Evolutionary conservation across 108 stramenopile species (phyloP).

Genomic region (Nitzschia sp.): DNA sequence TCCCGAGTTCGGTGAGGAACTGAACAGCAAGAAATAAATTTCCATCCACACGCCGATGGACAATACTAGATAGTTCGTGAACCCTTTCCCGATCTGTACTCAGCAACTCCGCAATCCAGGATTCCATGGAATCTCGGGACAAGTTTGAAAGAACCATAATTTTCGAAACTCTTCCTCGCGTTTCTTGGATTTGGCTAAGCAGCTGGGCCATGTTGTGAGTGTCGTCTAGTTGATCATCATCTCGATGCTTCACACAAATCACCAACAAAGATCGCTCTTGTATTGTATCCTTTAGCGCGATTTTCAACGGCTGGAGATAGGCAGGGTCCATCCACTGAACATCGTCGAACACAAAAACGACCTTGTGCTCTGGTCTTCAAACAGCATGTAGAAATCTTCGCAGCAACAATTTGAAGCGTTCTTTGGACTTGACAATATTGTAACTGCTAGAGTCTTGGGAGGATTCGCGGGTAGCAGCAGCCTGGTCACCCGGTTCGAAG

Average conservation of each 20-base stretch:
- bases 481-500: neutral
- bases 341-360: neutral
- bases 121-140: neutral
- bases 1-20: conserved; percentile 1
- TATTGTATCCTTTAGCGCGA: neutral
- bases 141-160: neutral
- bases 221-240: conserved; percentile 41
- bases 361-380: conserved; percentile 6
- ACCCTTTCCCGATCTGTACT: neutral
- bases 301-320: conserved; percentile 12
- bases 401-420: conserved; percentile 11
- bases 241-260: conserved; percentile 40
- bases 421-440: conserved; percentile 1
- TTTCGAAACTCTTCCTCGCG: neutral
- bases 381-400: conserved; percentile 11
- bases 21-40: conserved; percentile 4
- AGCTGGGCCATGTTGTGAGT: neutral
- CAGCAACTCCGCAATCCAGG: neutral
- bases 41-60: neutral
- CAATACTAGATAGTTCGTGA: neutral
- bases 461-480: neutral
- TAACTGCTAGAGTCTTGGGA: neutral
- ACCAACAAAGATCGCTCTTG: conserved; percentile 21
- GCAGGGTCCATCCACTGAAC: conserved; percentile 5
- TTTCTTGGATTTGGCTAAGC: neutral